Conservation (phyloP, 306 rosid species). For the Quercus suber region DNA sequence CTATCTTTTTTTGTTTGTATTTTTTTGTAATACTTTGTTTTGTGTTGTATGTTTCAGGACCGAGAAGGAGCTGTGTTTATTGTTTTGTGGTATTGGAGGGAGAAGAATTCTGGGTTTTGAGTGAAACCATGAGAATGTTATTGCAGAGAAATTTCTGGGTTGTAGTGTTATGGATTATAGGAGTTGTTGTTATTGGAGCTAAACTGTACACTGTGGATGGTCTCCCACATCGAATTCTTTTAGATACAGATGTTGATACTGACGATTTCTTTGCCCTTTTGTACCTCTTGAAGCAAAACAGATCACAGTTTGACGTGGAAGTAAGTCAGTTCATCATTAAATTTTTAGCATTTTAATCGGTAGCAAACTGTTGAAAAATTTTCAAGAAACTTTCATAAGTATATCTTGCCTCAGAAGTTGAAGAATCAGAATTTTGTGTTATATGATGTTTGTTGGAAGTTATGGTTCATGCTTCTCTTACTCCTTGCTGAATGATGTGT, state of each 20-base stretch:
- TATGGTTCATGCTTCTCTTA: not conserved
- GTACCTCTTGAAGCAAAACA: conserved; percentile 84
- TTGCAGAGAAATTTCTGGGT: conserved; percentile 40
- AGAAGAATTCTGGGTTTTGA: conserved; percentile 23
- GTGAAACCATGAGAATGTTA: conserved; percentile 36
- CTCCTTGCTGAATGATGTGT: not conserved
- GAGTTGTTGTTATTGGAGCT: conserved; percentile 21
- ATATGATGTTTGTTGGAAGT: not conserved
- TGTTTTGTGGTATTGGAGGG: conserved; percentile 10
- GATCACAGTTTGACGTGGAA: conserved; percentile 79
- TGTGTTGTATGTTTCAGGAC: not conserved
- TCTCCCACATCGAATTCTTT: conserved; percentile 62
- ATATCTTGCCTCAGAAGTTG: not conserved
- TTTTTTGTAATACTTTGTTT: no score
- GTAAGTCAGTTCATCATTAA: conserved; percentile 24
- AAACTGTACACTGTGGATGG: conserved; percentile 32
- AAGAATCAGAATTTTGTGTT: not conserved
- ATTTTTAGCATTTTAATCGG: not conserved
- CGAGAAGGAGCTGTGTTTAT: not conserved
- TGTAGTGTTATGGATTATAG: conserved; percentile 27
- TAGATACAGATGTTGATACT: conserved; percentile 84
- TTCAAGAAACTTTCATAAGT: no score
- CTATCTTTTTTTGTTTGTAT: no score
- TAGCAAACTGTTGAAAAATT: not conserved
- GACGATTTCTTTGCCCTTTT: conserved; percentile 82